Conservation (phyloP, 371 early-diverging fungal genomes). For the Lichtheimia ramosa region DNA sequence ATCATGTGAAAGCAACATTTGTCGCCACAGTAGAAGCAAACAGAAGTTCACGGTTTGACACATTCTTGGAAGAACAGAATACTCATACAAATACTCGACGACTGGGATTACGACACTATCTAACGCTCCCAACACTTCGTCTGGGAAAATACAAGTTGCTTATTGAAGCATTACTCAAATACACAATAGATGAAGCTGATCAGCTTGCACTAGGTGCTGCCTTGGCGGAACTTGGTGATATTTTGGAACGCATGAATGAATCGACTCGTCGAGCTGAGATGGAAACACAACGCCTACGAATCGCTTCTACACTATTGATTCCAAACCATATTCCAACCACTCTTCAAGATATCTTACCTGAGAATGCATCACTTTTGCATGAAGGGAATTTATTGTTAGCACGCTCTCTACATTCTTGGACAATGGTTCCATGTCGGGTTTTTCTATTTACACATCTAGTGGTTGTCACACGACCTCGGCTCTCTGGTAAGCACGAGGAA, state of each 20-base stretch:
- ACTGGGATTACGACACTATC: conserved; percentile 32
- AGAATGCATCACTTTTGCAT: conserved; percentile 17
- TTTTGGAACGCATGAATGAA: conserved; percentile 31
- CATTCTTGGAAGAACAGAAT: conserved; percentile 24
- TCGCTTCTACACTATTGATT: conserved; percentile 23
- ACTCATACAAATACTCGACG: conserved; percentile 21
- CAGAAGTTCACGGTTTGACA: conserved; percentile 20
- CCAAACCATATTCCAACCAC: conserved; percentile 10
- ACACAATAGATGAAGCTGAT: conserved; percentile 31
- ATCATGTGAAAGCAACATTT: conserved; percentile 15
- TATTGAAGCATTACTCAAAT: conserved; percentile 28
- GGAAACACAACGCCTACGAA: conserved; percentile 26
- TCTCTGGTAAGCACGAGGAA: conserved; percentile 15
- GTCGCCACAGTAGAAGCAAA: conserved; percentile 16
- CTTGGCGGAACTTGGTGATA: conserved; percentile 24
- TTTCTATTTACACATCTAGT: conserved; percentile 40
- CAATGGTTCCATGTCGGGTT: conserved; percentile 20
- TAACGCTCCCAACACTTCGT: conserved; percentile 34
- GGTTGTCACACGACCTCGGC: conserved; percentile 26
- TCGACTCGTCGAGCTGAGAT: conserved; percentile 17
- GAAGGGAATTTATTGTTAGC: conserved; percentile 27
- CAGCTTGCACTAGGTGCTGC: conserved; percentile 24
- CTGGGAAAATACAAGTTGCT: conserved; percentile 34
- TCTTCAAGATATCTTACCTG: conserved; percentile 15
- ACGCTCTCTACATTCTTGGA: conserved; percentile 26